A percentile compares a stretch with the other conserved stretches of the same genome.
These are phyloP conservation scores for Cystobasidium sp. DNA, from an alignment of 1,284 basidiomycete genomes.

Conservation along the genomic window DNA sequence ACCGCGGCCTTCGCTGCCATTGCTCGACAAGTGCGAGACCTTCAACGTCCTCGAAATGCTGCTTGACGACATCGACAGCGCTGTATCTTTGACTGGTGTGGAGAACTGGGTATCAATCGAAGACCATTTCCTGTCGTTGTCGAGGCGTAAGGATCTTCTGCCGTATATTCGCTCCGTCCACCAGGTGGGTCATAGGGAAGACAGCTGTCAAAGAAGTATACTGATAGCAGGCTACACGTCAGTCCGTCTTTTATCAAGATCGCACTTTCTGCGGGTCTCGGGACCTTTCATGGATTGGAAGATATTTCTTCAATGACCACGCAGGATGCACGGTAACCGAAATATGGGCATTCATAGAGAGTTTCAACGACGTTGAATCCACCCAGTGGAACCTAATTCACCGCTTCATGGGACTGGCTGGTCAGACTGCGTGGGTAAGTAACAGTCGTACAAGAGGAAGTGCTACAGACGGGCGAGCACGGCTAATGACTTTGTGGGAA, in stretches of 20 bases:
- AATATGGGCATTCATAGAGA: slow-evolving; percentile 6
- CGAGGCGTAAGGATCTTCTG: neutral
- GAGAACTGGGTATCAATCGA: slow-evolving; percentile 18
- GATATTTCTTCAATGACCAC: slow-evolving; percentile 15
- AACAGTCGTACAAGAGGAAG: neutral
- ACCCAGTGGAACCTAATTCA: neutral
- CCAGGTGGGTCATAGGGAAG: neutral
- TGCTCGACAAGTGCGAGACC: neutral
- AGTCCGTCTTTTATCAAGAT: slow-evolving; percentile 37
- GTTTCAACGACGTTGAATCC: neutral
- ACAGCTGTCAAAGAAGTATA: neutral
- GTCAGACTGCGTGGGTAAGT: slow-evolving; percentile 15
- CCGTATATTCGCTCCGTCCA: slow-evolving; percentile 42
- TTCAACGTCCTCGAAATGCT: neutral
- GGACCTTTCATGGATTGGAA: slow-evolving; percentile 13
- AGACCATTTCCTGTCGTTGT: slow-evolving; percentile 24
- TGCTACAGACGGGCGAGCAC: neutral
- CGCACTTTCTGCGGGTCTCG: slow-evolving; percentile 16
- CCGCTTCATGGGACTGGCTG: slow-evolving; percentile 5
- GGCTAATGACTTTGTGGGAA: neutral
- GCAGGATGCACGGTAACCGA: slow-evolving; percentile 13
- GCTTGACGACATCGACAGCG: slow-evolving; percentile 16
- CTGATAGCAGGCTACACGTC: neutral
- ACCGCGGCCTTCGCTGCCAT: slow-evolving; percentile 22
- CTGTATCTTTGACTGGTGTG: slow-evolving; percentile 3